Percentiles rank a stretch among this genome's conserved stretches.
These are phyloP conservation scores for Rehmannia glutinosa DNA, from an alignment of 257 asterid species.

Conservation along the genomic window DNA sequence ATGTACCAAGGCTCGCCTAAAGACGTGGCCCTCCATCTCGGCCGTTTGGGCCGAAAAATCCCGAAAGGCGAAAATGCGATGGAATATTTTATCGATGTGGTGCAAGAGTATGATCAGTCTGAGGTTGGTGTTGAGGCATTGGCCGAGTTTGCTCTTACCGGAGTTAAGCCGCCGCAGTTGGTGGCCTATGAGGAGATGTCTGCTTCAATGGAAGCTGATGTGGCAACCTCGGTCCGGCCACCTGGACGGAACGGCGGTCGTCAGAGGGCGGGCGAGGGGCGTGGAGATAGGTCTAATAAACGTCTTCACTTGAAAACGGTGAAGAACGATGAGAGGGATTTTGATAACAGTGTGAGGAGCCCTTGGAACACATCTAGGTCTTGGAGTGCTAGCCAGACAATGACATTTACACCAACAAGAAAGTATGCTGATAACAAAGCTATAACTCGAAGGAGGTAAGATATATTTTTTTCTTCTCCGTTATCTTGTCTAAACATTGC, in stretches of 20 bases:
- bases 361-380: slow-evolving; percentile 61
- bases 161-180: slow-evolving; percentile 61
- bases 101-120: slow-evolving; percentile 79
- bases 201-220: slow-evolving; percentile 25
- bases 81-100: slow-evolving; percentile 68
- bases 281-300: slow-evolving; percentile 21
- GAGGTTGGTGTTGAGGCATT: slow-evolving; percentile 61
- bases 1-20: slow-evolving; percentile 83
- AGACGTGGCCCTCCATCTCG: slow-evolving; percentile 60
- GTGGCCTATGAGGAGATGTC: slow-evolving; percentile 27
- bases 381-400: slow-evolving; percentile 48
- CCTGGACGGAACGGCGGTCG: background rate
- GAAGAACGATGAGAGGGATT: slow-evolving; percentile 29
- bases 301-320: slow-evolving; percentile 33
- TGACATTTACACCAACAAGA: slow-evolving; percentile 56
- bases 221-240: slow-evolving; percentile 16
- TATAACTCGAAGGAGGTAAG: slow-evolving; percentile 39
- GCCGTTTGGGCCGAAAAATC: slow-evolving; percentile 49
- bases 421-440: slow-evolving; percentile 35
- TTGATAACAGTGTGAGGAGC: slow-evolving; percentile 65
- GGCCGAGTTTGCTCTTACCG: slow-evolving; percentile 69
- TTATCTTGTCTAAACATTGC: too few species aligned
- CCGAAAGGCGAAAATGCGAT: slow-evolving; percentile 73
- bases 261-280: slow-evolving; percentile 5
- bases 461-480: background rate